Conservation (phyloP, 169 alveolate species). For the Eimeria praecox region DNA sequence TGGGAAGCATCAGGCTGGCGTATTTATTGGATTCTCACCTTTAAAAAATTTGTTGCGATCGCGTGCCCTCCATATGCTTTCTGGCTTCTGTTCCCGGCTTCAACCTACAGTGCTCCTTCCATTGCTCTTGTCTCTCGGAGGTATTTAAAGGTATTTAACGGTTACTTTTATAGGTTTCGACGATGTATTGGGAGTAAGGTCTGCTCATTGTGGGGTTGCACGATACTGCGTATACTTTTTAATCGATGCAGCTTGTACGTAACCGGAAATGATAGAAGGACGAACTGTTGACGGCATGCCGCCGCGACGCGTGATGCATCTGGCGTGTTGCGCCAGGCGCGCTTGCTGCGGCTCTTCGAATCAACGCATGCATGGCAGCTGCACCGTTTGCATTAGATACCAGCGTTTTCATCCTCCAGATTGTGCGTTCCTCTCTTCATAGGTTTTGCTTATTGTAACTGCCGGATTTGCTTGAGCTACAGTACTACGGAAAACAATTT, state of each 20-base stretch:
- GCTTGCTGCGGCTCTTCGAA: background rate
- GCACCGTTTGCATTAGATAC: background rate
- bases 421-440: background rate
- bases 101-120: no score
- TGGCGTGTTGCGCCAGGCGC: background rate
- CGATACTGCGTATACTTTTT: background rate
- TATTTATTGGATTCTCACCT: background rate
- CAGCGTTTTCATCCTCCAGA: background rate
- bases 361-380: background rate
- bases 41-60: background rate
- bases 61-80: background rate
- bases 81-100: background rate
- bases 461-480: background rate
- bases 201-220: background rate
- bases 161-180: background rate
- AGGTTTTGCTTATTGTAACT: background rate
- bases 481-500: background rate
- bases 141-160: background rate
- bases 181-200: background rate
- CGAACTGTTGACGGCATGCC: background rate
- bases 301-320: background rate
- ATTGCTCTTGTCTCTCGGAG: no score
- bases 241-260: background rate
- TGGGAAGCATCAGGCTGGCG: background rate
- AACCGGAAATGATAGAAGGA: background rate